Percentiles rank a stretch among this genome's conserved stretches.
These are phyloP conservation scores for Aegilops longissima DNA, from an alignment of 176 grass and related monocot genomes.

Conservation along the genomic window DNA sequence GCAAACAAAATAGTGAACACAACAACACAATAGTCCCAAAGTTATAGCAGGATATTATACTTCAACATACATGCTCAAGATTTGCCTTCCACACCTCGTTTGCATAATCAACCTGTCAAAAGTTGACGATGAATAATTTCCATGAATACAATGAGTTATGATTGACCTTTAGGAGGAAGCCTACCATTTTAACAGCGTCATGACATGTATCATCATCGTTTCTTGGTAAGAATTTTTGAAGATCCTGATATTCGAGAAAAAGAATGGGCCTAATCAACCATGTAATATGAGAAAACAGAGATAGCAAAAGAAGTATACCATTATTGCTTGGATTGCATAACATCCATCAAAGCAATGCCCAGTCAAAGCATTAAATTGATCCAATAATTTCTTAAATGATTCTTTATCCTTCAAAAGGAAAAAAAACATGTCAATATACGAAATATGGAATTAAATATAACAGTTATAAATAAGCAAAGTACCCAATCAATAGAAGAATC, in stretches of 20 bases:
- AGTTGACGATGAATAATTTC: neutral
- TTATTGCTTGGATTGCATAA: conserved; percentile 26
- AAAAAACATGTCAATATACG: neutral
- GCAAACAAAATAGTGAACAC: neutral
- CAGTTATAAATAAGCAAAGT: neutral
- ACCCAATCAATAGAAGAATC: conserved; percentile 1
- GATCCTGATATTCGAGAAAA: neutral
- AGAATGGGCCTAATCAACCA: too few species aligned
- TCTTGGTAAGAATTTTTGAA: neutral
- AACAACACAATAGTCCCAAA: neutral
- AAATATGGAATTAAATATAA: neutral
- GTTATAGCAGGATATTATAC: neutral
- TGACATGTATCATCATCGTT: neutral
- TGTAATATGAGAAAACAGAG: neutral
- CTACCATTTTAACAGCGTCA: conserved; percentile 8
- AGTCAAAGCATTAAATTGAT: neutral
- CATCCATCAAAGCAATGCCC: neutral
- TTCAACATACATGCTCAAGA: conserved; percentile 1
- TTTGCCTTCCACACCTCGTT: neutral
- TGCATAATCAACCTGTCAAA: conserved; percentile 3
- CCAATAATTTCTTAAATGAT: neutral
- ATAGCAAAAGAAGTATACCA: neutral
- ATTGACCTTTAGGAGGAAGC: neutral
- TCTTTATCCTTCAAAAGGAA: neutral
- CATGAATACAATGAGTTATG: too few species aligned